phyloP scores from a whole-genome alignment of 306 rosid genomes.

The Rosa rugosa region DNA sequence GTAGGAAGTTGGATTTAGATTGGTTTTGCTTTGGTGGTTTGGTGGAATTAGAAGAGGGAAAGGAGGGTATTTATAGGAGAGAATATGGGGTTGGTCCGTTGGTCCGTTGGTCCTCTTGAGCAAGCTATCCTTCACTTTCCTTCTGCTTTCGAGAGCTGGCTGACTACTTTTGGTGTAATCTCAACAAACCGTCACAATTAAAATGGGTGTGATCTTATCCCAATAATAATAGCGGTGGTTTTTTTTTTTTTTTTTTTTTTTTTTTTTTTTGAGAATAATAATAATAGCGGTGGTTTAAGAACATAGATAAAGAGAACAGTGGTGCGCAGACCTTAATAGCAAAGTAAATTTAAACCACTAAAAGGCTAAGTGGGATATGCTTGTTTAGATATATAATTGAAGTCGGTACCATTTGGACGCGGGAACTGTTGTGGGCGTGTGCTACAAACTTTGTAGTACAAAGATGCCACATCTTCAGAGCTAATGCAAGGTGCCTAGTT shows the following conservation, averaged over 20 bases:
- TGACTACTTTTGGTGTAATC: not conserved
- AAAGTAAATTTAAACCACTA: not conserved
- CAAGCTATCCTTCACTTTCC: not conserved
- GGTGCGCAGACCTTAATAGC: not conserved
- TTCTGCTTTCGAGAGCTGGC: not conserved
- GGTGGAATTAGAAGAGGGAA: conserved; percentile 7
- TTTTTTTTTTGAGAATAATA: too few relatives aligned
- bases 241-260: too few relatives aligned
- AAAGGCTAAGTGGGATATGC: conserved; percentile 9
- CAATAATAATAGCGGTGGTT: not conserved
- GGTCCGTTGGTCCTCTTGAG: not conserved
- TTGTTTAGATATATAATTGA: not conserved
- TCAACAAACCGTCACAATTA: not conserved
- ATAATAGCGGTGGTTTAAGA: not conserved
- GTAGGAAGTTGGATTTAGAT: not conserved
- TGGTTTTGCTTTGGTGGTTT: not conserved
- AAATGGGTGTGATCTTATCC: conserved; percentile 2
- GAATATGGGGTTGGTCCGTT: not conserved
- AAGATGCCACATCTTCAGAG: not conserved
- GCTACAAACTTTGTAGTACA: too few relatives aligned
- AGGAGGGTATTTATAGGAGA: not conserved
- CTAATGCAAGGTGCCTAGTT: conserved; percentile 16
- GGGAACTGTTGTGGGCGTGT: not conserved
- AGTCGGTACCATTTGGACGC: not conserved
- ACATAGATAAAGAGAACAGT: not conserved